Base-by-base conservation (phyloP, 2,329 filamentous ascomycete species). In the Verticillium klebahnii region DNA sequence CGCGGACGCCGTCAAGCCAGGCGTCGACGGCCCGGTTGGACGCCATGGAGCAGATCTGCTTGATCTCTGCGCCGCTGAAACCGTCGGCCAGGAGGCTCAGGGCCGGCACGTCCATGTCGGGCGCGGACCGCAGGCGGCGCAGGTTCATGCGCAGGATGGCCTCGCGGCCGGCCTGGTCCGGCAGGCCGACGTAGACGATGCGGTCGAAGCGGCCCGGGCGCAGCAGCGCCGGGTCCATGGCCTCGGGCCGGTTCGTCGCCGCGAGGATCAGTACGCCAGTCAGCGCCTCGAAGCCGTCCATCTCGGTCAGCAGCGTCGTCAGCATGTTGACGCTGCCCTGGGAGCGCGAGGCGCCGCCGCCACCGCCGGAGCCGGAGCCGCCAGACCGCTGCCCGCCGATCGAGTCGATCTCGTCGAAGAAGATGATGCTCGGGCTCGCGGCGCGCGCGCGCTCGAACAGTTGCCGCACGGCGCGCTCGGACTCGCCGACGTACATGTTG, bases 401-500 rank as follows among this genome's bases (percentile, higher is more conserved):
- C 5, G 91, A 88, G 76, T 98, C 93, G 68, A 98, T 95, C 74
- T 98, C 93, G 73, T 98, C 93, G 67, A 97, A 97, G 81, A 97
- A 98, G 69, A 98, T 93, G 75, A 97, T 94, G 72, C 91, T 63
- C 0, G 94, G 94, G 59, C 89, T 88, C 9, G 93, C 93, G n/a
- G 89, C 88, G 52, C 90, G 84, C 1, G 94, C 94, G 68, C 93
- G 91, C 60, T 89, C 85, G 73, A 98, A 97, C 1, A 97, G 86
- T 61, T 92, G 90, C 40, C 94, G 87, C 52, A 97, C 85, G 8
- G 90, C 89, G 12, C 92, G 87, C 77, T 98, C 94, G 2, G 93
- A 94, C 74, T 98, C 94, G 64, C 94, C 94, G 19, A 98, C 93
- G 75, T 97, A 98, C 91, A 96, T 97, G 77, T 93, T 96, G 63